A percentile compares a stretch with the other conserved stretches of the same genome.
These are phyloP conservation scores for Nyssa sinensis DNA, from an alignment of 148 eudicot genomes.

Conservation along the genomic window DNA sequence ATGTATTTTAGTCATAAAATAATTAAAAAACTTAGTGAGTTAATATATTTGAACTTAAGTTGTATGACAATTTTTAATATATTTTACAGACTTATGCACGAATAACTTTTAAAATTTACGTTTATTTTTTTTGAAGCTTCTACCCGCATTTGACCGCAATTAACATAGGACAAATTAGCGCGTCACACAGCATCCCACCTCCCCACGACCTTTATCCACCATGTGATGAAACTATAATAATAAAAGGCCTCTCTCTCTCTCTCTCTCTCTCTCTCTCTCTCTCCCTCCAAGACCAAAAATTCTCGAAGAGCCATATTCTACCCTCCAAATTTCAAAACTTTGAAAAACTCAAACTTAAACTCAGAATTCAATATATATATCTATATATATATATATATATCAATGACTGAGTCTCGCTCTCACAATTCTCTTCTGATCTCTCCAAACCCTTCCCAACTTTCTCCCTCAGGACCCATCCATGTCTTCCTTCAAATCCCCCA, in stretches of 20 bases:
- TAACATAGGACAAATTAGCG: neutral
- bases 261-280: slow-evolving; percentile 2
- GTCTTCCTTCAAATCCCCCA: slow-evolving; percentile 16
- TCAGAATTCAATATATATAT: neutral
- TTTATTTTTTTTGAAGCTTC: no score
- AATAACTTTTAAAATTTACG: no score
- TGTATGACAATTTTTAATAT: no score
- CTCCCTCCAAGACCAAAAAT: no score
- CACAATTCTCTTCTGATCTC: neutral
- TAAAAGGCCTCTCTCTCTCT: neutral
- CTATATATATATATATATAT: neutral
- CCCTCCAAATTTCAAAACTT: slow-evolving; percentile 22
- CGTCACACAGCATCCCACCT: neutral
- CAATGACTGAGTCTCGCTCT: neutral
- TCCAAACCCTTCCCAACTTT: neutral
- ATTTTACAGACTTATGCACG: no score
- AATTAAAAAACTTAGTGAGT: no score
- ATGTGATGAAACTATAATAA: neutral
- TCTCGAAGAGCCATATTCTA: neutral
- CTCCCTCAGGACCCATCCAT: slow-evolving; percentile 6
- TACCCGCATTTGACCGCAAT: no score
- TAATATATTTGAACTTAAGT: no score
- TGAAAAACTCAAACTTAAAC: neutral
- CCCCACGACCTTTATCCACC: no score
- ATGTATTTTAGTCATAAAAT: no score